Evolutionary conservation across 1,284 basidiomycete species (phyloP).

Genomic region (Trametes polyzona): DNA sequence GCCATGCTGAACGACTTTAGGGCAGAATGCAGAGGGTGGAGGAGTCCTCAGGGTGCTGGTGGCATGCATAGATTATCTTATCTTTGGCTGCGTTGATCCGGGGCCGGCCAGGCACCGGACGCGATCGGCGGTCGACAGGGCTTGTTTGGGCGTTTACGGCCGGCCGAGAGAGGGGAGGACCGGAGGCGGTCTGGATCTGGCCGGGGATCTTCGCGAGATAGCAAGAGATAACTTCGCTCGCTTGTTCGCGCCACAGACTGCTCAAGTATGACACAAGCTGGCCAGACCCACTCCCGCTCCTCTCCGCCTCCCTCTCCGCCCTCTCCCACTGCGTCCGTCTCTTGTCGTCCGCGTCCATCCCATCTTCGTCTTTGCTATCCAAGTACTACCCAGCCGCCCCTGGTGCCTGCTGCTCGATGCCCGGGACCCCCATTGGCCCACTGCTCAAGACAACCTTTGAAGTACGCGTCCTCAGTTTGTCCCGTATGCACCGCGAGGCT

Average conservation of each 20-base stretch:
- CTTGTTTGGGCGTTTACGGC: not conserved
- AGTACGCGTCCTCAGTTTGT: conserved; percentile 37
- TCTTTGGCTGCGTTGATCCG: not conserved
- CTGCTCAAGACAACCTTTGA: conserved; percentile 58
- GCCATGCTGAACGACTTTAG: no score
- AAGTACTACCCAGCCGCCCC: not conserved
- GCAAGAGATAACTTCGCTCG: not conserved
- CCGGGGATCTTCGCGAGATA: conserved; percentile 2
- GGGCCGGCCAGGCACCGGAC: not conserved
- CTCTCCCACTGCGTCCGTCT: conserved; percentile 2
- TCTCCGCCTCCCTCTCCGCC: not conserved
- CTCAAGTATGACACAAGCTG: conserved; percentile 25
- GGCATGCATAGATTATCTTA: conserved; percentile 1
- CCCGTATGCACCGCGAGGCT: not conserved
- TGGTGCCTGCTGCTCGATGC: conserved; percentile 11
- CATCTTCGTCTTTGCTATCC: no score
- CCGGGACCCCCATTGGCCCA: conserved; percentile 39
- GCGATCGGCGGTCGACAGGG: not conserved
- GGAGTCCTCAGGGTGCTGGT: no score
- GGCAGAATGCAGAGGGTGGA: no score
- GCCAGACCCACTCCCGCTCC: not conserved
- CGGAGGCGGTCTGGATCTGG: conserved; percentile 7
- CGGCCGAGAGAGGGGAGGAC: not conserved
- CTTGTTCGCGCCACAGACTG: conserved; percentile 15
- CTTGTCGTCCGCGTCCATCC: not conserved